phyloP scores from a whole-genome alignment of 345 rosid species.

The Bruguiera sexangula region DNA sequence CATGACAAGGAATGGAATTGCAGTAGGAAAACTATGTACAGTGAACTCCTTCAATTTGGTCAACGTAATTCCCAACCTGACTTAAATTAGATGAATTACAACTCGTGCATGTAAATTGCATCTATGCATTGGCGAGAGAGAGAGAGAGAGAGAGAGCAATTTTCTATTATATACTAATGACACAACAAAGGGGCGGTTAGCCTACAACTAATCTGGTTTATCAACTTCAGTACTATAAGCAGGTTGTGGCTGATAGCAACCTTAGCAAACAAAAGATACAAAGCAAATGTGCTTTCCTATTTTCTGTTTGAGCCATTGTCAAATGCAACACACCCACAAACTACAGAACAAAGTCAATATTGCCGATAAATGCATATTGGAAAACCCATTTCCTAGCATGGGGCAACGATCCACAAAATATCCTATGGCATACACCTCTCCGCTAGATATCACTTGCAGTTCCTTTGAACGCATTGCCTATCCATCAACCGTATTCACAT shows the following conservation, averaged over 20 bases:
- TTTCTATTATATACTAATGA: neutral
- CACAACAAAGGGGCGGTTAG: constrained; percentile 13
- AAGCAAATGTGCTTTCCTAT: constrained; percentile 1
- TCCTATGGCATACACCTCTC: too few relatives aligned
- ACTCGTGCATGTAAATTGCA: too few relatives aligned
- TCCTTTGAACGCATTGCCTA: constrained; percentile 3
- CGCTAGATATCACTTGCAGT: neutral
- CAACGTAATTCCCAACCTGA: too few relatives aligned
- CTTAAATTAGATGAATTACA: too few relatives aligned
- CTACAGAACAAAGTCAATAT: too few relatives aligned
- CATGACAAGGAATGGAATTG: too few relatives aligned
- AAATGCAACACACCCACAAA: neutral
- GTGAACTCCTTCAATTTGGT: too few relatives aligned
- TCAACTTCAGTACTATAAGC: constrained; percentile 10
- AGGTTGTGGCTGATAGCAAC: constrained; percentile 6
- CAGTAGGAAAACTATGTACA: too few relatives aligned
- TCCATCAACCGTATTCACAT: constrained; percentile 17
- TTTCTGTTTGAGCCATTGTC: neutral
- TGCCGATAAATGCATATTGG: too few relatives aligned
- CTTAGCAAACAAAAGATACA: neutral
- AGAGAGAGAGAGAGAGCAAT: neutral
- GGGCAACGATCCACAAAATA: too few relatives aligned
- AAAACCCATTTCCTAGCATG: too few relatives aligned
- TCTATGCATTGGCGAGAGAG: too few relatives aligned
- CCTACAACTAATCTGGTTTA: constrained; percentile 8